Base-by-base conservation (phyloP, 2,329 filamentous ascomycete species). In the Dothideomycetes sp. region DNA sequence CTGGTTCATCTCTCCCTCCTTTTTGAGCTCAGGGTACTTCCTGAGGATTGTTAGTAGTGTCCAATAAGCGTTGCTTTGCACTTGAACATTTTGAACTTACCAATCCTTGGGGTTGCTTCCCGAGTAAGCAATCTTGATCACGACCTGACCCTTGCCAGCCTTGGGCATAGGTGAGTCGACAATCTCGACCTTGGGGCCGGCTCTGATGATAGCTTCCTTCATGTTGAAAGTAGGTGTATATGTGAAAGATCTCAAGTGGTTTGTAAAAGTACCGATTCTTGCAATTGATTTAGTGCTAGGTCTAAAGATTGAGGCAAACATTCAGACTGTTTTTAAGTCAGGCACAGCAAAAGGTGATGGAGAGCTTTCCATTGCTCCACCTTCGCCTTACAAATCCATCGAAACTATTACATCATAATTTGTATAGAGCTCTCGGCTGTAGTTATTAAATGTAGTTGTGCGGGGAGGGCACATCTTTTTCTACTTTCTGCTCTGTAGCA, bases 191-290 rank as follows among this genome's bases (percentile, higher is more conserved):
- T 44, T 47, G 7, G 51, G 48, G 25, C 51, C 50, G n/a, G 38
- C 40, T 28, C 43, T 39, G 29, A 55, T 45, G 30, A 54, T 49
- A 11, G 51, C 53, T 51, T 55, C 49, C 45, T 54, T 56, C 52
- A 55, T 54, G 8, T 28, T 41, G 38, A 24, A 19, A 29, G 9
- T 7, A 15, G 15, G 4, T 19, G 27, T 37, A 10, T 24, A 38
- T 34, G 39, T 30, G 24, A 34, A 23, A n/a, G 31, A 23, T 24
- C 32, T 35, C 9, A 35, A 13, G 17, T 42, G 32, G 8, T 4
- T 3, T 10, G 32, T 18, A 3, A 30, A 23, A 19, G 19, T 16
- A 18, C 18, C 17, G 15, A 13, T n/a, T 31, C 39, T 34, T 31
- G 39, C 25, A 25, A 42, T n/a, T 24, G 32, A 35, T 35, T 32